Conservation (phyloP, 371 early-diverging fungal species). For the Encephalitozoon cuniculi region DNA sequence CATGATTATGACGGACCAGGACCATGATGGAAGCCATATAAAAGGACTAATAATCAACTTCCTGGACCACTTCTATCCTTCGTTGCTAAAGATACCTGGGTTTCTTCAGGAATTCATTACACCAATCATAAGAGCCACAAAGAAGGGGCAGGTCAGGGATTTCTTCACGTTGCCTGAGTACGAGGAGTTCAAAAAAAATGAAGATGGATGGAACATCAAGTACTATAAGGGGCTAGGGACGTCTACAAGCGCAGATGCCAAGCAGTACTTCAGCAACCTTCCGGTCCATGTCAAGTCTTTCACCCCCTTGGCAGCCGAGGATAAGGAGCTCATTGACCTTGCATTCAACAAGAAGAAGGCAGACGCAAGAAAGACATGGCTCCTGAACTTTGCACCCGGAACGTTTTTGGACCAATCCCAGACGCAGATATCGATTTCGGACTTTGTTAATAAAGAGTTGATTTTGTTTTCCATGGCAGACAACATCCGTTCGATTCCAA, state of each 20-base stretch:
- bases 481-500: slow-evolving; percentile 89
- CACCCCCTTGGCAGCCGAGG: slow-evolving; percentile 64
- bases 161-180: slow-evolving; percentile 96
- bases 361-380: slow-evolving; percentile 90
- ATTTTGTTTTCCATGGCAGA: slow-evolving; percentile 94
- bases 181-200: slow-evolving; percentile 67
- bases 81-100: slow-evolving; percentile 77
- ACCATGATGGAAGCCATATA: slow-evolving; percentile 97
- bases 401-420: slow-evolving; percentile 81
- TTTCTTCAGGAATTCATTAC: slow-evolving; percentile 97
- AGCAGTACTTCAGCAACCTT: slow-evolving; percentile 79
- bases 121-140: slow-evolving; percentile 75
- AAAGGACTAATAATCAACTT: slow-evolving; percentile 97
- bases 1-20: slow-evolving; percentile 99
- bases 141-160: slow-evolving; percentile 52
- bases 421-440: slow-evolving; percentile 70
- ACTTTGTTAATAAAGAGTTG: slow-evolving; percentile 93
- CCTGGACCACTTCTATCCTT: slow-evolving; percentile 90
- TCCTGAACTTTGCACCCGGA: slow-evolving; percentile 73
- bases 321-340: slow-evolving; percentile 77
- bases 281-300: slow-evolving; percentile 78
- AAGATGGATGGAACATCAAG: slow-evolving; percentile 66
- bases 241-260: slow-evolving; percentile 76
- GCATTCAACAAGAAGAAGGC: slow-evolving; percentile 94
- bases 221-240: slow-evolving; percentile 99